Percentiles rank a stretch among this genome's conserved stretches.
phyloP scores from a whole-genome alignment of 495 filamentous ascomycete species.

The Xylaria cubensis region DNA sequence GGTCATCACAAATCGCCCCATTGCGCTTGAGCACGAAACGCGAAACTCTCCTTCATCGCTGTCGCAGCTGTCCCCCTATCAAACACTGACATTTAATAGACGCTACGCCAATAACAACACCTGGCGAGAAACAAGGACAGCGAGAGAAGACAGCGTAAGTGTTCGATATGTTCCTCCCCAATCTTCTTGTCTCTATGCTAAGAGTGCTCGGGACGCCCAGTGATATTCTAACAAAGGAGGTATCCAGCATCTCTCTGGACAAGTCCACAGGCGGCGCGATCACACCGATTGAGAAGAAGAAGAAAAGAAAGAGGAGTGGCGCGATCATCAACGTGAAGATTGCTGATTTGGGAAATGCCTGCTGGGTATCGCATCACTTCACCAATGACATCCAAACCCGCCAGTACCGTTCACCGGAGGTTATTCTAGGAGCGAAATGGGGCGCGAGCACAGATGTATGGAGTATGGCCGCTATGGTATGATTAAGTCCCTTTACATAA shows the following conservation, averaged over 20 bases:
- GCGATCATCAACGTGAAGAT: conserved; percentile 97
- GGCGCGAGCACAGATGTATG: conserved; percentile 98
- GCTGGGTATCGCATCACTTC: conserved; percentile 98
- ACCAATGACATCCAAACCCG: conserved; percentile 99
- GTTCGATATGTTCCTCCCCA: no score
- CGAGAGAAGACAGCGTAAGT: conserved; percentile 94
- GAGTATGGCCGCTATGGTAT: conserved; percentile 99
- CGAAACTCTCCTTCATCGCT: not conserved
- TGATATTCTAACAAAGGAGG: conserved; percentile 87
- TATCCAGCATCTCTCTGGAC: conserved; percentile 93
- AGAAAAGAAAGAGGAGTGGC: conserved; percentile 58
- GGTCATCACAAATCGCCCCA: not conserved
- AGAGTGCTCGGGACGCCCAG: conserved; percentile 49
- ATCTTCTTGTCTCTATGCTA: conserved; percentile 21
- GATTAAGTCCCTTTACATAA: not conserved
- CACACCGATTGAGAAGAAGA: conserved; percentile 58
- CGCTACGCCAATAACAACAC: conserved; percentile 29
- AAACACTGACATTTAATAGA: conserved; percentile 21
- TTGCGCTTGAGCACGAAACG: not conserved
- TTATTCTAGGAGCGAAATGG: conserved; percentile 97
- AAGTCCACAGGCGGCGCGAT: conserved; percentile 61
- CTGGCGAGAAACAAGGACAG: conserved; percentile 75
- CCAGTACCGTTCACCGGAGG: conserved; percentile 96
- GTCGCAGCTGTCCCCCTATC: conserved; percentile 14
- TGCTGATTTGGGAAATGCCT: conserved; percentile 96